Evolutionary conservation across 2,329 filamentous ascomycete species (phyloP), one percentile per base, ranked within the genome.

Genomic region (Lecanicillium sp.): DNA sequence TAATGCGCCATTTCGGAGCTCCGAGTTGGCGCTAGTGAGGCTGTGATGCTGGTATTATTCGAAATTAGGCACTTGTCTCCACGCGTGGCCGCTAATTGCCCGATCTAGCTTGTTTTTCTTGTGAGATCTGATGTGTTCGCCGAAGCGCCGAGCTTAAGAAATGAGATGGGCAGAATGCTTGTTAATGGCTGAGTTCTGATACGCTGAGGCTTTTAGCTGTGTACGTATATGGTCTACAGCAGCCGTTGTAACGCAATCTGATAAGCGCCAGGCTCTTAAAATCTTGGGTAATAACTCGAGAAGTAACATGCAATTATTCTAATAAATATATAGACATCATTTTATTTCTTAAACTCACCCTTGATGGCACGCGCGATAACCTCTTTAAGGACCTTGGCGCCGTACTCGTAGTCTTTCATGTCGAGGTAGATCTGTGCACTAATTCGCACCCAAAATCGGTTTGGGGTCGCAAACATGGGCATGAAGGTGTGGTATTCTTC

Each of bases 351-450:
- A 52, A 66, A 67, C 54, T 67, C 65, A 42, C 57, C 62, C 43
- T 62, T 67, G 2, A 56, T 61, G 5, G 73, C 68, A 49, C 72
- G 63, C 44, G 64, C 60, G 48, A 66, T 68, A 12, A 78, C 38
- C 30, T 69, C 64, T 60, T 78, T 76, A 58, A 93, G 63, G 8
- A 76, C 68, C 43, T 70, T 60, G 0, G 74, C 87, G 4, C 77
- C 75, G 77, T 79, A 87, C 61, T 84, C 78, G 60, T 93, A 95
- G 64, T 96, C 90, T 11, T 73, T 73, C 54, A 84, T 62, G 21
- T 88, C 87, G n/a, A 96, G 67, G 62, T 93, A 97, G 0, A 93
- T 77, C 71, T 95, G 90, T 12, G 79, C 87, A 60, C 86, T 90
- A 40, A 95, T 59, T 41, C 91, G 71, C 0, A 76, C 72, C 86